phyloP scores from a whole-genome alignment of 371 early-diverging fungal species.

The Rhizomucor pusillus region DNA sequence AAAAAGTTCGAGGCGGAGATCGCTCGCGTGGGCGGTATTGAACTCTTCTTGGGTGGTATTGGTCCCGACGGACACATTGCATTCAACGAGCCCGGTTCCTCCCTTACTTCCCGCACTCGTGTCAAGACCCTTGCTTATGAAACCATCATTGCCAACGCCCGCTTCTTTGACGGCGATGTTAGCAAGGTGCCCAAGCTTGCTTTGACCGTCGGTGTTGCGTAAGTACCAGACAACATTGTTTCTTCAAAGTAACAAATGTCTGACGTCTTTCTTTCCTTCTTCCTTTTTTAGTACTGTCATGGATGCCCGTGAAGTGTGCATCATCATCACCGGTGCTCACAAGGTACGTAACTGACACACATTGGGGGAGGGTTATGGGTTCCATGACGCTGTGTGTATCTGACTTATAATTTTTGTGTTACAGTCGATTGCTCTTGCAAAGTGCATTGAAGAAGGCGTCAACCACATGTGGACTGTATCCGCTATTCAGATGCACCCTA shows the following conservation, averaged over 20 bases:
- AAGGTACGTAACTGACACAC: slow-evolving; percentile 30
- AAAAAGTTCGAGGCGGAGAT: slow-evolving; percentile 58
- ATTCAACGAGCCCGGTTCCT: slow-evolving; percentile 72
- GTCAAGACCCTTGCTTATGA: slow-evolving; percentile 75
- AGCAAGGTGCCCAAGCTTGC: slow-evolving; percentile 69
- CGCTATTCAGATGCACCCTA: slow-evolving; percentile 80
- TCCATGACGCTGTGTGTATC: background rate
- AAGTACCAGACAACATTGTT: slow-evolving; percentile 10
- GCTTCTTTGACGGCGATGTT: slow-evolving; percentile 72
- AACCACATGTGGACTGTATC: slow-evolving; percentile 89
- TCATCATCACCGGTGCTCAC: slow-evolving; percentile 79
- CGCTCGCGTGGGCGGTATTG: slow-evolving; percentile 57
- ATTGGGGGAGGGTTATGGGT: background rate
- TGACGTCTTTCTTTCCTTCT: slow-evolving; percentile 36
- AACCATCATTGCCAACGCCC: slow-evolving; percentile 68
- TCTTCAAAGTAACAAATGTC: background rate
- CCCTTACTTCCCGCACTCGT: slow-evolving; percentile 63
- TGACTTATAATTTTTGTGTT: background rate
- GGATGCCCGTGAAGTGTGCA: slow-evolving; percentile 82
- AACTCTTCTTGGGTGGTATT: slow-evolving; percentile 58
- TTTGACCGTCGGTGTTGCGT: slow-evolving; percentile 68
- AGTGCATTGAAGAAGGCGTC: slow-evolving; percentile 78
- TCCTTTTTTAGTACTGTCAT: slow-evolving; percentile 64
- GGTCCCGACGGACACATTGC: slow-evolving; percentile 73
- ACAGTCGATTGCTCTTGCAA: slow-evolving; percentile 58